Evolutionary conservation across 768 basidiomycete genomes (phyloP), one percentile per base, ranked within the genome.

Genomic region (Xerocomellus amylosporus): DNA sequence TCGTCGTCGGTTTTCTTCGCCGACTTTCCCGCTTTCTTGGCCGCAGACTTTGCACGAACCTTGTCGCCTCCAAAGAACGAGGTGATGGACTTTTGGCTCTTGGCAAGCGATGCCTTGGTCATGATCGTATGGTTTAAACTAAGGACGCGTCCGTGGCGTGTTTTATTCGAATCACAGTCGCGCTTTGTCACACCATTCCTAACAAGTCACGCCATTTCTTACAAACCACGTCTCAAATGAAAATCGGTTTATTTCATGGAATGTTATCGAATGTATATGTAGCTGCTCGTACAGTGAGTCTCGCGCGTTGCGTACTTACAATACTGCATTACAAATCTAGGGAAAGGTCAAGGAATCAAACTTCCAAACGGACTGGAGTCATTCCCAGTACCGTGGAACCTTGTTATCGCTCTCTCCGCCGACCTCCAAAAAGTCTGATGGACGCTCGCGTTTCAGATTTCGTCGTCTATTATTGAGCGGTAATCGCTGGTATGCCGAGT

Each of bases 401-500:
- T 92, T 90, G 60, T 67, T 76, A 26, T 87, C 86, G 50, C 72
- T 74, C 54, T 85, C 84, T 14, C 77, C 80, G 3, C 82, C 82
- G 2, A 90, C 79, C 63, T 92, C 90, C 64, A 90, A 69, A 64
- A 93, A 93, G 71, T 93, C 91, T 5, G 87, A 86, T 2, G 90
- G 90, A 43, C 90, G 76, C 30, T 93, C 91, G 9, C 90, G 80
- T 71, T 93, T 92, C 59, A 89, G 64, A 60, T 84, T 84, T 64
- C 88, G 75, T 49, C 90, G 79, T 54, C 90, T 79, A 63, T 89
- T 90, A 64, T 92, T 93, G 50, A 93, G 72, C 30, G 90, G 90
- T 46, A 91, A 65, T 34, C 91, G 79, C 68, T 93, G 91, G 67
- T 93, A 93, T n/a, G 90, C 87, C 7, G 90, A 92, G 58, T 93